Percentiles rank a stretch among this genome's conserved stretches.
These are phyloP conservation scores for Penicillium cosmopolitanum DNA, from an alignment of 495 filamentous ascomycete species.

Conservation along the genomic window DNA sequence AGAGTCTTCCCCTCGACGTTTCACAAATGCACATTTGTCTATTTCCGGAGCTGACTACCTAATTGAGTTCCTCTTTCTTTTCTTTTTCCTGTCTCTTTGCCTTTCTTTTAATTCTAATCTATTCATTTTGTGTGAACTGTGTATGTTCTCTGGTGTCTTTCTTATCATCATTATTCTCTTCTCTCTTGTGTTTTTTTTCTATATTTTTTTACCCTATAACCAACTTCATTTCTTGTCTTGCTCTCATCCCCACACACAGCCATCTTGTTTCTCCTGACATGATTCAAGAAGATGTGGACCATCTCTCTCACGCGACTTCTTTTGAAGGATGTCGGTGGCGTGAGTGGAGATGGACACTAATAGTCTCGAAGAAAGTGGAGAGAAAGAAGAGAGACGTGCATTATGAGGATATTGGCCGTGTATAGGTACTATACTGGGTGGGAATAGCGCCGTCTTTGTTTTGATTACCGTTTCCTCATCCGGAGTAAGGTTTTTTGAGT, in stretches of 20 bases:
- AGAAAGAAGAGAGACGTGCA: neutral
- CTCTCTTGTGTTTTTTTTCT: neutral
- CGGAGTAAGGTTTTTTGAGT: neutral
- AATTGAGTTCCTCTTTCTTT: constrained; percentile 4
- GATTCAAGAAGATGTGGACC: neutral
- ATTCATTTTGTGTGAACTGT: neutral
- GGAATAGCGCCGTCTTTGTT: constrained; percentile 12
- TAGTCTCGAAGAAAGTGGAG: neutral
- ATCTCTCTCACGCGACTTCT: neutral
- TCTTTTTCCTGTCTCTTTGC: neutral
- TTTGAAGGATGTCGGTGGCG: neutral
- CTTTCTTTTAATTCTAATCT: constrained; percentile 3
- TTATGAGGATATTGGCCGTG: neutral
- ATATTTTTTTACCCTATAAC: too few species aligned
- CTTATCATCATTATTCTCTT: neutral
- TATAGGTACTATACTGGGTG: constrained; percentile 10
- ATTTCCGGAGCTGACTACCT: constrained; percentile 8
- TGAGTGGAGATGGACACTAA: neutral
- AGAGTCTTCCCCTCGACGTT: neutral
- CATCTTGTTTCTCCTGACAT: neutral
- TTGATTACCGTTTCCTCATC: neutral
- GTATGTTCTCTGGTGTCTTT: neutral
- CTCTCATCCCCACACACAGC: too few species aligned
- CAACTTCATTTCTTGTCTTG: neutral
- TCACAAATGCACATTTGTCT: constrained; percentile 8